phyloP scores from a whole-genome alignment of 768 basidiomycete species.

The Crucibulum laeve region DNA sequence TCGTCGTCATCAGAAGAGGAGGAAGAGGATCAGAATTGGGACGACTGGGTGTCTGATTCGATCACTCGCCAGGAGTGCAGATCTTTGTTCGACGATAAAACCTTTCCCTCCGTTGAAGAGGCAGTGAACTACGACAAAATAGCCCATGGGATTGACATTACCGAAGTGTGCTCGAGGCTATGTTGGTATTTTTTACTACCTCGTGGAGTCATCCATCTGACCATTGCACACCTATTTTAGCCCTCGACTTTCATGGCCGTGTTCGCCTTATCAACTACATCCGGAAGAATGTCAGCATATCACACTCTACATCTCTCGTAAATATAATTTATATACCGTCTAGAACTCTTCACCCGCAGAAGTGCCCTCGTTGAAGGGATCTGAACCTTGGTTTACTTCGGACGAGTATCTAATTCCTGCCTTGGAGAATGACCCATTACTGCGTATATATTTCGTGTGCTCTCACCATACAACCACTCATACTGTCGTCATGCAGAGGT shows the following conservation, averaged over 20 bases:
- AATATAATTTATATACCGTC: conserved; percentile 6
- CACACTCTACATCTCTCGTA: not conserved
- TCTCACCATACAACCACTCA: not conserved
- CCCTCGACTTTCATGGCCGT: conserved; percentile 73
- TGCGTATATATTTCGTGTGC: conserved; percentile 57
- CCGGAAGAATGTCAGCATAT: conserved; percentile 55
- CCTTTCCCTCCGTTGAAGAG: conserved; percentile 54
- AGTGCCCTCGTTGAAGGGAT: conserved; percentile 44
- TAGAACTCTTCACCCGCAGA: conserved; percentile 52
- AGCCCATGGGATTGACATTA: conserved; percentile 60
- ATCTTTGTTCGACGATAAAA: conserved; percentile 73
- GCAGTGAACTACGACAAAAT: conserved; percentile 58
- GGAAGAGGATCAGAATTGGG: conserved; percentile 62
- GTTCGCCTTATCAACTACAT: conserved; percentile 88
- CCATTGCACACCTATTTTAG: conserved; percentile 27
- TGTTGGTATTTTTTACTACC: conserved; percentile 36
- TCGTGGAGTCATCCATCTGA: not conserved
- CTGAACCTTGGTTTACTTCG: conserved; percentile 59
- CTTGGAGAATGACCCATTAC: conserved; percentile 81
- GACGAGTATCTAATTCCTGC: conserved; percentile 83
- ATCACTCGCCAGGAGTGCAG: conserved; percentile 45
- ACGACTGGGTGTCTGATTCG: conserved; percentile 79
- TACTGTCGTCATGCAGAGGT: conserved; percentile 40
- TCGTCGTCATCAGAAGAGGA: conserved; percentile 31
- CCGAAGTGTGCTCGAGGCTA: conserved; percentile 41